Evolutionary conservation across 805 yeast species (phyloP).

Genomic region (Grigorovia humatica): DNA sequence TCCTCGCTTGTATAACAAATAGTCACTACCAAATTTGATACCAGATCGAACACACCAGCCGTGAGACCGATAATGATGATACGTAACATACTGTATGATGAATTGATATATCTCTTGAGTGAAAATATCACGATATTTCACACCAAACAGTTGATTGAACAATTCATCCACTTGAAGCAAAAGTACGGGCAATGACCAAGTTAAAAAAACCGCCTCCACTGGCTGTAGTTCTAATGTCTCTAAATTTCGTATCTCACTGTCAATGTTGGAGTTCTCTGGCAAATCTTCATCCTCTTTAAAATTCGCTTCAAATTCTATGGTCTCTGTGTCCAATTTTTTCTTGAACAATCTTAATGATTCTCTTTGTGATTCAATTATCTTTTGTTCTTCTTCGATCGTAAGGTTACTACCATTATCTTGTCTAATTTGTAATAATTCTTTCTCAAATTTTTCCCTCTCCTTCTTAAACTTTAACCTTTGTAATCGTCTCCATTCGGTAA

Average conservation of each 20-base stretch:
- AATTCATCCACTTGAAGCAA: conserved; percentile 21
- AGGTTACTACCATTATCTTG: conserved; percentile 24
- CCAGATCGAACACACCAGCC: conserved; percentile 97
- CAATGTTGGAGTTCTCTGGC: conserved; percentile 8
- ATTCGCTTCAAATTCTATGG: neutral
- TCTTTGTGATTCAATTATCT: conserved; percentile 25
- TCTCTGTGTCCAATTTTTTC: conserved; percentile 17
- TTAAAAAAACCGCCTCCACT: conserved; percentile 62
- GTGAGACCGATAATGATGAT: conserved; percentile 75
- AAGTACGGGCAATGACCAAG: conserved; percentile 44
- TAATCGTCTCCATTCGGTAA: conserved; percentile 61
- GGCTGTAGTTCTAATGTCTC: conserved; percentile 57
- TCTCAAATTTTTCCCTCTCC: conserved; percentile 54
- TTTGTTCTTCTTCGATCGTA: conserved; percentile 20
- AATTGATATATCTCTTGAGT: conserved; percentile 30
- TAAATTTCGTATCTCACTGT: conserved; percentile 10
- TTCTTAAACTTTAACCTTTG: conserved; percentile 65
- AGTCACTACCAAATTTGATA: conserved; percentile 85
- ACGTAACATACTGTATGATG: conserved; percentile 53
- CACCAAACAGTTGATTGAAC: conserved; percentile 13
- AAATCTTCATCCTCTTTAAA: conserved; percentile 29
- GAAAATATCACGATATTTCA: neutral
- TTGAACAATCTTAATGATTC: conserved; percentile 24
- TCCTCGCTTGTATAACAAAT: conserved; percentile 73
- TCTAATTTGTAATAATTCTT: conserved; percentile 33